Evolutionary conservation across 768 basidiomycete genomes (phyloP).

Genomic region (Pisolithus marmoratus): DNA sequence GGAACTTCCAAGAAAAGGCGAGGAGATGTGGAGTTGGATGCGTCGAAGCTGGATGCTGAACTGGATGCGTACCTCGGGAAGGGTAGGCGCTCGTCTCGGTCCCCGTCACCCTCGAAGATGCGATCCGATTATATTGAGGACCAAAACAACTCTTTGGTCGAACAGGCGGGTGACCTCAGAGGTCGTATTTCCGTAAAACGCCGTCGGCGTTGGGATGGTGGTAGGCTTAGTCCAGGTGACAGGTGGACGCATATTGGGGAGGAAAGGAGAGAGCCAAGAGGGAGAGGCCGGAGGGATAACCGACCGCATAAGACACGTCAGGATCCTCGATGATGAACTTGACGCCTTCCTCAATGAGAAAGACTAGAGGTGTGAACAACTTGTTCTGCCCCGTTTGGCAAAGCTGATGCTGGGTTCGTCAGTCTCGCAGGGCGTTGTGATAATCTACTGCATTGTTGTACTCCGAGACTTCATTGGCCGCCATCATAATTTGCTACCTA

Average conservation of each 20-base stretch:
- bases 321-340: slow-evolving; percentile 78
- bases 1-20: slow-evolving; percentile 33
- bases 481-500: not conserved
- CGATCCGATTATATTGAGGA: slow-evolving; percentile 58
- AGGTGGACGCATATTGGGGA: slow-evolving; percentile 18
- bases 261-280: slow-evolving; percentile 21
- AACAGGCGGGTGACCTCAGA: slow-evolving; percentile 42
- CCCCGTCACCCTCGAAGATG: slow-evolving; percentile 60
- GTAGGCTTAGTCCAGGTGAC: slow-evolving; percentile 10
- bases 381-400: not conserved
- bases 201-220: slow-evolving; percentile 29
- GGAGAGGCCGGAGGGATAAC: slow-evolving; percentile 34
- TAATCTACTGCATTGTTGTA: not conserved
- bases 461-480: not conserved
- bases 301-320: slow-evolving; percentile 57
- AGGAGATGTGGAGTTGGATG: slow-evolving; percentile 28
- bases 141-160: slow-evolving; percentile 52
- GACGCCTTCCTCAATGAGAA: slow-evolving; percentile 67
- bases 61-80: slow-evolving; percentile 63
- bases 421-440: not conserved
- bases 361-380: slow-evolving; percentile 21
- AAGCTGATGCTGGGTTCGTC: not conserved
- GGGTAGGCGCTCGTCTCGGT: slow-evolving; percentile 28
- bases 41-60: slow-evolving; percentile 55
- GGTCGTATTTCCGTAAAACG: slow-evolving; percentile 45